A percentile compares a stretch with the other conserved stretches of the same genome.
phyloP scores from a whole-genome alignment of 805 yeast genomes.

The Monosporozyma siamensis region DNA sequence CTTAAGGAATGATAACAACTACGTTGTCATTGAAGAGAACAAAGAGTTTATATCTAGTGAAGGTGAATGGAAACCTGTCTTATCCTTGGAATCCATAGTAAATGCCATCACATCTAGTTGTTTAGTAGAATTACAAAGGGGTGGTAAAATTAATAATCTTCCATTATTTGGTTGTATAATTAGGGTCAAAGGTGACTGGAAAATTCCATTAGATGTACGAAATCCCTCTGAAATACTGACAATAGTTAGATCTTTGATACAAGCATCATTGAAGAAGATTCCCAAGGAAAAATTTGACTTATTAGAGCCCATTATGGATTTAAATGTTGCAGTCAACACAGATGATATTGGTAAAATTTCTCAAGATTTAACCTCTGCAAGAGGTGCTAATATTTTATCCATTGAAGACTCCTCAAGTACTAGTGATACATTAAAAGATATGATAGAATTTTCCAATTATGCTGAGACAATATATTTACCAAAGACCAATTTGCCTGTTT shows the following conservation, averaged over 20 bases:
- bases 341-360: slow-evolving; percentile 73
- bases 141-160: slow-evolving; percentile 46
- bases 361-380: slow-evolving; percentile 70
- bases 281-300: slow-evolving; percentile 36
- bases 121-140: slow-evolving; percentile 53
- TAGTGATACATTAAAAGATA: slow-evolving; percentile 21
- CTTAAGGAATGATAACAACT: slow-evolving; percentile 29
- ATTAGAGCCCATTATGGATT: slow-evolving; percentile 83
- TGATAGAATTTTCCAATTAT: slow-evolving; percentile 36
- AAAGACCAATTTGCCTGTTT: not conserved
- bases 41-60: slow-evolving; percentile 19
- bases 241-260: slow-evolving; percentile 38
- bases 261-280: slow-evolving; percentile 29
- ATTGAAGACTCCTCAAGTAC: slow-evolving; percentile 48
- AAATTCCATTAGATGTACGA: slow-evolving; percentile 42
- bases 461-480: slow-evolving; percentile 65
- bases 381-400: slow-evolving; percentile 65
- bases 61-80: slow-evolving; percentile 42
- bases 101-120: slow-evolving; percentile 51
- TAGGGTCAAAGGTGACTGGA: slow-evolving; percentile 40
- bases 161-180: slow-evolving; percentile 51
- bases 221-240: slow-evolving; percentile 35
- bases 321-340: slow-evolving; percentile 55
- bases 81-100: slow-evolving; percentile 40
- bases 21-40: slow-evolving; percentile 25